A percentile compares a stretch with the other conserved stretches of the same genome.
Evolutionary conservation across 2,329 filamentous ascomycete species (phyloP).

Genomic region (Aureobasidium sp.): DNA sequence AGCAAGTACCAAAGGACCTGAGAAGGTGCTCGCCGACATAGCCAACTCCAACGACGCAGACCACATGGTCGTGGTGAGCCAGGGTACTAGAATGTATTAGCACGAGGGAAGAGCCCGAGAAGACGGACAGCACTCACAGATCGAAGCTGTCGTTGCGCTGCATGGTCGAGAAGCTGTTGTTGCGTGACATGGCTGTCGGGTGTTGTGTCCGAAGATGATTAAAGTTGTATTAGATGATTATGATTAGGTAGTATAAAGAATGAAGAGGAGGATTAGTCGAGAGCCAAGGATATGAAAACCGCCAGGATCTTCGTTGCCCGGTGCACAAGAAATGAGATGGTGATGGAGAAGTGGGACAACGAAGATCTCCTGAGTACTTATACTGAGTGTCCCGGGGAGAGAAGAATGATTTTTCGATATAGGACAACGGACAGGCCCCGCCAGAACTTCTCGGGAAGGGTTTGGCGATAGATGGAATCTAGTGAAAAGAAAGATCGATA

Average conservation of each 20-base stretch:
- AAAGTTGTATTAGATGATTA: slow-evolving; percentile 3
- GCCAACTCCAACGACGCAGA: slow-evolving; percentile 21
- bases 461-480: neutral
- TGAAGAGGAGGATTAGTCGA: neutral
- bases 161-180: slow-evolving; percentile 14
- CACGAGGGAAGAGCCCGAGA: slow-evolving; percentile 15
- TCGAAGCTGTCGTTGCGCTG: slow-evolving; percentile 15
- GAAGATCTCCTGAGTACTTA: slow-evolving; percentile 14
- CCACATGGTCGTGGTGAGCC: slow-evolving; percentile 8
- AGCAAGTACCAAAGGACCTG: slow-evolving; percentile 20
- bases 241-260: slow-evolving; percentile 2
- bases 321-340: slow-evolving; percentile 11
- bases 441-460: slow-evolving; percentile 2
- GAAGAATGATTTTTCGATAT: slow-evolving; percentile 4
- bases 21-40: slow-evolving; percentile 21
- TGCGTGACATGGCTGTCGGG: slow-evolving; percentile 3
- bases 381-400: neutral
- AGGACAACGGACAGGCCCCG: slow-evolving; percentile 5
- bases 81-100: neutral
- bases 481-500: slow-evolving; percentile 15
- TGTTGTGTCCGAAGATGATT: neutral
- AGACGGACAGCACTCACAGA: slow-evolving; percentile 10
- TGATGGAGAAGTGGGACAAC: slow-evolving; percentile 6
- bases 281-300: slow-evolving; percentile 8
- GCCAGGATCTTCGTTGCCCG: slow-evolving; percentile 14